phyloP scores from a whole-genome alignment of 2,329 filamentous ascomycete genomes.

The Penicillium sp. region DNA sequence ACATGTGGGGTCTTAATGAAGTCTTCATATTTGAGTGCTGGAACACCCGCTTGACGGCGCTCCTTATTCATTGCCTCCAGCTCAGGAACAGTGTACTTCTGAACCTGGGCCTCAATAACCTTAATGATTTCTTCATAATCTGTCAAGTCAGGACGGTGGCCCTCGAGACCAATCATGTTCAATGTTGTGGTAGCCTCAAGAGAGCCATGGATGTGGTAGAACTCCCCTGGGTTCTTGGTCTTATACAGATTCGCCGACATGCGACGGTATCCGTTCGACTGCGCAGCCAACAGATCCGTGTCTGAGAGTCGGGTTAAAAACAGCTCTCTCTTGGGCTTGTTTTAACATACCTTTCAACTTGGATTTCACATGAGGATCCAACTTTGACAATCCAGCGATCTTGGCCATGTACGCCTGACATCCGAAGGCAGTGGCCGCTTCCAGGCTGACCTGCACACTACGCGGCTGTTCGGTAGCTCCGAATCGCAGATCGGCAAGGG shows the following conservation, averaged over 20 bases:
- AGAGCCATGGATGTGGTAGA: constrained; percentile 75
- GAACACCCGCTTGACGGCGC: constrained; percentile 60
- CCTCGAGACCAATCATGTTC: constrained; percentile 67
- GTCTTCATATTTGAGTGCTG: constrained; percentile 59
- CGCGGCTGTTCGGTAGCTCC: constrained; percentile 41
- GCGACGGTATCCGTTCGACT: constrained; percentile 69
- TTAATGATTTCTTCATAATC: constrained; percentile 61
- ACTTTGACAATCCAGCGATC: constrained; percentile 39
- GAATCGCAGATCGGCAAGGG: constrained; percentile 58
- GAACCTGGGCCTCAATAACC: constrained; percentile 60
- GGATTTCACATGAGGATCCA: constrained; percentile 38
- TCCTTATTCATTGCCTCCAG: constrained; percentile 60
- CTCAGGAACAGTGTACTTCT: constrained; percentile 53
- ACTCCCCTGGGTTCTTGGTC: constrained; percentile 65
- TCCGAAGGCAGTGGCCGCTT: constrained; percentile 42
- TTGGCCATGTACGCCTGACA: constrained; percentile 45
- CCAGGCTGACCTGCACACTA: constrained; percentile 37
- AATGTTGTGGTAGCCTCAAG: constrained; percentile 69
- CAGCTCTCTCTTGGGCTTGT: neutral
- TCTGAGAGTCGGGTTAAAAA: constrained; percentile 48
- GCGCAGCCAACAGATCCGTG: constrained; percentile 69
- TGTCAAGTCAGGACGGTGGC: constrained; percentile 60
- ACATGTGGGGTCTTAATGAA: constrained; percentile 60
- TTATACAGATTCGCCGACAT: constrained; percentile 72
- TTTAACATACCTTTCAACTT: constrained; percentile 37